These are phyloP conservation scores for Earliella scabrosa DNA, from an alignment of 1,284 basidiomycete species.

Conservation along the genomic window DNA sequence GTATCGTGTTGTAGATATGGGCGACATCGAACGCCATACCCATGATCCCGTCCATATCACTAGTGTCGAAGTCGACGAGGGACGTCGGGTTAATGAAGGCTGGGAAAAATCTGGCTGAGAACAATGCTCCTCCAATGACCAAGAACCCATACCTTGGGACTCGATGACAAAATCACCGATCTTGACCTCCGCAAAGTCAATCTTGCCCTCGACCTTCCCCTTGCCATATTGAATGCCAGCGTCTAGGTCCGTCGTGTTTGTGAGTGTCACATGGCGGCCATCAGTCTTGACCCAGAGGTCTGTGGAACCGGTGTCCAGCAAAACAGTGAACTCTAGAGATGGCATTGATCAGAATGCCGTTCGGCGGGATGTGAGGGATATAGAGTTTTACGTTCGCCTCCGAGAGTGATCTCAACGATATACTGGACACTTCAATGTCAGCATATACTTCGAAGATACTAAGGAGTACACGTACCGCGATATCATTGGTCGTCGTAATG, in stretches of 20 bases:
- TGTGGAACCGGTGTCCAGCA: conserved; percentile 72
- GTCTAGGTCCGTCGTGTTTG: conserved; percentile 35
- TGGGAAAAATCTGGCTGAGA: conserved; percentile 8
- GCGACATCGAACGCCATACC: conserved; percentile 21
- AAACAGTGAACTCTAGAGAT: conserved; percentile 36
- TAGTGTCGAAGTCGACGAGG: conserved; percentile 1
- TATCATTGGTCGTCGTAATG: not conserved
- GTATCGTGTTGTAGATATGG: conserved; percentile 4
- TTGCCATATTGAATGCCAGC: conserved; percentile 73
- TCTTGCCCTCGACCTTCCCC: conserved; percentile 29
- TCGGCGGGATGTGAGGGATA: not conserved
- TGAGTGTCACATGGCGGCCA: conserved; percentile 34
- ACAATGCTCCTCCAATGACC: no score
- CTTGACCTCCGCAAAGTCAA: conserved; percentile 30
- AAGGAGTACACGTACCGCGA: not conserved
- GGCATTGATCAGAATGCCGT: not conserved
- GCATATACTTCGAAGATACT: not conserved
- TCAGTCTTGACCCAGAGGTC: conserved; percentile 74
- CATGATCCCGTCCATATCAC: conserved; percentile 9
- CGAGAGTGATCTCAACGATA: conserved; percentile 6
- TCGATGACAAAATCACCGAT: conserved; percentile 33
- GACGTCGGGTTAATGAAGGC: conserved; percentile 35
- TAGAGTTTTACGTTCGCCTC: conserved; percentile 6
- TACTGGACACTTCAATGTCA: conserved; percentile 12
- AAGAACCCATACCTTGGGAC: conserved; percentile 36